Evolutionary conservation across 1,139 yeast species (phyloP).

Genomic region (Debaryomyces fabryi): DNA sequence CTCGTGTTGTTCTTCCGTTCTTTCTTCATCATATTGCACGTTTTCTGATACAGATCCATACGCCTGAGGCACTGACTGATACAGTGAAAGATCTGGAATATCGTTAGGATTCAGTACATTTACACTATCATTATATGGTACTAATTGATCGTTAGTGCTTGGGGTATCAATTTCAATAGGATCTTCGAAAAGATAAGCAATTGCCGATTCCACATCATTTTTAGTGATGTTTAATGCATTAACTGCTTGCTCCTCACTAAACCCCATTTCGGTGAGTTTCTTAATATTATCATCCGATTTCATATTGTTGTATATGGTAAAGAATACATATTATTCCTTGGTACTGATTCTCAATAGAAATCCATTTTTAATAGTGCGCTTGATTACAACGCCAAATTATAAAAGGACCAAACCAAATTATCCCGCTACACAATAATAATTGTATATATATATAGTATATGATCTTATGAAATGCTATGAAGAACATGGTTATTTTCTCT

Average conservation of each 20-base stretch:
- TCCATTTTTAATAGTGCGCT: conserved; percentile 1
- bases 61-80: background rate
- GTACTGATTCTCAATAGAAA: background rate
- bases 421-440: no score
- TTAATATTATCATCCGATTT: conserved; percentile 23
- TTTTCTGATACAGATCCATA: background rate
- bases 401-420: background rate
- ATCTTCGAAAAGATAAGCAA: conserved; percentile 54
- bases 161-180: conserved; percentile 23
- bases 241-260: conserved; percentile 46
- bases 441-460: no score
- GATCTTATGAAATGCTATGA: no score
- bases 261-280: conserved; percentile 65
- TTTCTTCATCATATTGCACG: background rate
- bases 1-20: conserved; percentile 1
- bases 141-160: conserved; percentile 9
- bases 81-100: conserved; percentile 18
- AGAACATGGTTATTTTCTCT: no score
- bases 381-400: background rate
- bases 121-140: conserved; percentile 19
- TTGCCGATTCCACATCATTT: conserved; percentile 57
- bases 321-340: background rate
- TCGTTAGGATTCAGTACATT: conserved; percentile 23
- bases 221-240: conserved; percentile 44
- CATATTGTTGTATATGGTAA: conserved; percentile 7